Evolutionary conservation across 73 alveolate genomes (phyloP), one percentile per base, ranked within the genome.

Genomic region (Symbiodinium pilosum): DNA sequence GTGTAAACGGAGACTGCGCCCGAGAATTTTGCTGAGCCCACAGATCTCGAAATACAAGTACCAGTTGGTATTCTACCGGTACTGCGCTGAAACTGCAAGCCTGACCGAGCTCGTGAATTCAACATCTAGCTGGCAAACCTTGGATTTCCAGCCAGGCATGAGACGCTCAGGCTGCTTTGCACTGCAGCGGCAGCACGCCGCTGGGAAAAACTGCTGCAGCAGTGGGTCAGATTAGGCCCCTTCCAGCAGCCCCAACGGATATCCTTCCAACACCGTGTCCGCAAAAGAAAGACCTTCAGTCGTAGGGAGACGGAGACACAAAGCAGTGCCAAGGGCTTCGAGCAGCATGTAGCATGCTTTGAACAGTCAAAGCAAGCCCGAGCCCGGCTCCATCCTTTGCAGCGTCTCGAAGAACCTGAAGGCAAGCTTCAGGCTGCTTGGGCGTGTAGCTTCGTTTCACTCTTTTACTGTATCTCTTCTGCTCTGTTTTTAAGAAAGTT

Each of bases 141-240:
- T 64, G 39, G 81, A 64, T 38, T 64, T 32, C 81, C 81, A 38
- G 81, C 81, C 81, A 30, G 73, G 73, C 38, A 64, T 64, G 81
- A 24, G 30, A 64, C 81, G 1, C 59, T 64, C 81, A 38, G 81
- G 81, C 30, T 28, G 39, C 4, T 28, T 1, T 28, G 81, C 81
- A 64, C 34, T 54, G 73, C 73, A 64, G 81, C 34, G 81, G 81
- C 81, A 64, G 81, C 81, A 64, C 81, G 30, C 81, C 81, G 30
- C 81, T 64, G 81, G 81, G 81, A 64, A 64, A 64, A 64, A 64
- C 73, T 0, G 34, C 38, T 24, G 12, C 81, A 2, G 81, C 34
- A 38, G 32, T 38, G 3, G 38, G 20, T 18, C 81, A 56, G 38
- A 0, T 56, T 6, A 26, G 2, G 75, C 81, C 30, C 81, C 81